phyloP scores from a whole-genome alignment of 2,329 filamentous ascomycete species.

The Pestalotiopsis sp. region DNA sequence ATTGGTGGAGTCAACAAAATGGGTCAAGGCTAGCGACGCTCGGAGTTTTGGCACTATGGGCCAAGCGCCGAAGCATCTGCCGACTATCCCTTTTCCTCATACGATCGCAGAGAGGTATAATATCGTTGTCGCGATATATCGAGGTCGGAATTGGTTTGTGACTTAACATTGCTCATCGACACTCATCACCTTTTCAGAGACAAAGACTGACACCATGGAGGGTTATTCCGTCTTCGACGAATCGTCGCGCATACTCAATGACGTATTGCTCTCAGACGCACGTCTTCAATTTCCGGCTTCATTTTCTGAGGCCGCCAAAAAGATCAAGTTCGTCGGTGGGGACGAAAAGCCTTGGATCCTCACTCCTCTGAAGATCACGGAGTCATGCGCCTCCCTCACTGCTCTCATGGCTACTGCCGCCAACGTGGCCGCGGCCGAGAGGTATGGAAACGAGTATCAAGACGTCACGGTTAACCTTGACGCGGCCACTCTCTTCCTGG shows the following conservation, averaged over 20 bases:
- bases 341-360: conserved; percentile 28
- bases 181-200: neutral
- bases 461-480: conserved; percentile 29
- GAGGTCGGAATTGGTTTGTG: neutral
- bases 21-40: neutral
- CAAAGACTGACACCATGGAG: neutral
- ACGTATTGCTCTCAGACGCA: neutral
- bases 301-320: conserved; percentile 22
- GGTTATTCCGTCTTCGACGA: neutral
- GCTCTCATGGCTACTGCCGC: conserved; percentile 30
- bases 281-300: conserved; percentile 23
- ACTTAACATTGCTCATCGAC: neutral
- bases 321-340: conserved; percentile 26
- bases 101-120: neutral
- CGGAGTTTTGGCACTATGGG: neutral
- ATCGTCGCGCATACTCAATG: neutral
- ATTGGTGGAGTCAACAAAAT: neutral
- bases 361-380: conserved; percentile 30
- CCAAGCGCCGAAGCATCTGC: neutral
- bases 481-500: conserved; percentile 17
- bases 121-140: neutral
- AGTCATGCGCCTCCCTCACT: conserved; percentile 32
- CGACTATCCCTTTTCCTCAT: neutral
- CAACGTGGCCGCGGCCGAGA: conserved; percentile 24
- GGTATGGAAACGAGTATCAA: conserved; percentile 23